These are phyloP conservation scores for Rosa lucieae DNA, from an alignment of 306 rosid genomes.

Conservation along the genomic window DNA sequence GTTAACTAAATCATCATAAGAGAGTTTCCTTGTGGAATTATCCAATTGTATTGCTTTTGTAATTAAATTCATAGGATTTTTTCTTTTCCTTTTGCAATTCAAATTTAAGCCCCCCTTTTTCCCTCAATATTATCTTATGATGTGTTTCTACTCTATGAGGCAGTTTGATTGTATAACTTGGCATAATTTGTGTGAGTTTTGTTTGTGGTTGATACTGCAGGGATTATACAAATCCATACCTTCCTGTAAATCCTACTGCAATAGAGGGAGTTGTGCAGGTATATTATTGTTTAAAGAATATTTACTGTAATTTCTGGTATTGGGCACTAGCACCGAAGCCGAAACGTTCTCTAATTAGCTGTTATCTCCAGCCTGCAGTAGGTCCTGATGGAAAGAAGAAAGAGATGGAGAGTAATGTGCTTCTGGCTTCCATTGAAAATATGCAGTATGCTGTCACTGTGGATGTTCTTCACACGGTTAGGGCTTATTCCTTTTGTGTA, in stretches of 20 bases:
- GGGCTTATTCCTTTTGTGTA: constrained; percentile 17
- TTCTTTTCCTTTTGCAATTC: background rate
- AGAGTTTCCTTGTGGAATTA: background rate
- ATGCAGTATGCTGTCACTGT: constrained; percentile 98
- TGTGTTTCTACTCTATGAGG: background rate
- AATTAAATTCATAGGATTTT: background rate
- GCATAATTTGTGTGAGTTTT: constrained; percentile 10
- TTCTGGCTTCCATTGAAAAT: constrained; percentile 90
- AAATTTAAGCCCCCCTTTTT: background rate
- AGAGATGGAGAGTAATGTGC: constrained; percentile 87
- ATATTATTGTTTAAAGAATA: constrained; percentile 16
- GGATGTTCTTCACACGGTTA: constrained; percentile 82
- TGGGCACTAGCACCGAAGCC: background rate
- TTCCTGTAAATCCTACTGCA: constrained; percentile 92
- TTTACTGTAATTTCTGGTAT: constrained; percentile 13
- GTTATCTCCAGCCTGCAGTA: constrained; percentile 54
- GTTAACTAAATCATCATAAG: background rate
- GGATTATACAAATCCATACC: constrained; percentile 93
- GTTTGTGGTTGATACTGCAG: constrained; percentile 42
- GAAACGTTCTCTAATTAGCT: constrained; percentile 26
- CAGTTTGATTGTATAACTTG: background rate
- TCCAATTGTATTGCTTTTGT: background rate
- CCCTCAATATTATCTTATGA: background rate
- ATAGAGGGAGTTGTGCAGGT: constrained; percentile 84
- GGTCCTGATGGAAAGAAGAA: constrained; percentile 92